Evolutionary conservation across 179 eudicot species (phyloP).

Genomic region (Camellia oleifera): DNA sequence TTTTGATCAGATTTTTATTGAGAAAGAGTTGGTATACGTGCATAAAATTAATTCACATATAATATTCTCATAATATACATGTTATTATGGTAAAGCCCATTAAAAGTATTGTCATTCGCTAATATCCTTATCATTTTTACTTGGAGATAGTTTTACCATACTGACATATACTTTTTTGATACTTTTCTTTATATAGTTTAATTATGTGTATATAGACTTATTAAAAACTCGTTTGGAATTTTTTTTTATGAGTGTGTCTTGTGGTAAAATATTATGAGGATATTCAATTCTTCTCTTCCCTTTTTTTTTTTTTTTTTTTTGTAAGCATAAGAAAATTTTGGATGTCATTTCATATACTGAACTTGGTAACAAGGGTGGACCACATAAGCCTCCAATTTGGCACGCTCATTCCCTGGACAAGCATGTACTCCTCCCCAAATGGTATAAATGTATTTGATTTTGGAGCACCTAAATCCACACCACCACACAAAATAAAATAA

Average conservation of each 20-base stretch:
- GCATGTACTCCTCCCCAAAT: slow-evolving; percentile 59
- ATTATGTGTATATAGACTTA: neutral
- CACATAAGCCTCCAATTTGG: slow-evolving; percentile 49
- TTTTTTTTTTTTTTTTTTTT: neutral
- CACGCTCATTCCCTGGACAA: slow-evolving; percentile 62
- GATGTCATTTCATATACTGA: slow-evolving; percentile 26
- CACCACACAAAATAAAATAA: neutral
- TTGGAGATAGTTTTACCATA: neutral
- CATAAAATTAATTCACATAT: too few relatives aligned
- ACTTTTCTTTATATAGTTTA: neutral
- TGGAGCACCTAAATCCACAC: slow-evolving; percentile 37
- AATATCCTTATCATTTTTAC: too few relatives aligned
- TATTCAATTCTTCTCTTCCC: neutral
- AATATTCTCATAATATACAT: too few relatives aligned
- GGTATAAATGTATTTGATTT: slow-evolving; percentile 56
- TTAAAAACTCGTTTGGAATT: neutral
- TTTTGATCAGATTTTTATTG: too few relatives aligned
- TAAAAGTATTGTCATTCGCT: too few relatives aligned
- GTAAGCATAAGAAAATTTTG: neutral
- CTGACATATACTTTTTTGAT: neutral
- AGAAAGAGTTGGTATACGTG: too few relatives aligned
- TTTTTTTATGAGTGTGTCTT: neutral
- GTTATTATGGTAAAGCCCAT: too few relatives aligned
- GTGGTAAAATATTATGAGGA: neutral
- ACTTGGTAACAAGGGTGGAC: slow-evolving; percentile 52